Percentiles rank a stretch among this genome's conserved stretches.
Evolutionary conservation across 495 filamentous ascomycete species (phyloP).

Genomic region (Podospora conica): DNA sequence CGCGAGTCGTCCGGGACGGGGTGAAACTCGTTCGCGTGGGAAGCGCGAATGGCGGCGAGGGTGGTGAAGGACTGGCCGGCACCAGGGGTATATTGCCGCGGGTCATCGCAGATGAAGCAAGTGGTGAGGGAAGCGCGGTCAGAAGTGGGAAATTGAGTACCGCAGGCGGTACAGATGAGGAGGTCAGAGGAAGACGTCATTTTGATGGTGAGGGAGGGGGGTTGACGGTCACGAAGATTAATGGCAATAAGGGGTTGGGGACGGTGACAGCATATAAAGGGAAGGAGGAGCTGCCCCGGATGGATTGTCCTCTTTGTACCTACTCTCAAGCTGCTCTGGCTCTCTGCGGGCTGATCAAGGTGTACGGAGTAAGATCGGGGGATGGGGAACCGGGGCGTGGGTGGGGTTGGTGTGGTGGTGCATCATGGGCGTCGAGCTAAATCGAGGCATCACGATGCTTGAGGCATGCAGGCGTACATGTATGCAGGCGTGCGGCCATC

Average conservation of each 20-base stretch:
- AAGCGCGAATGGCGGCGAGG: constrained; percentile 31
- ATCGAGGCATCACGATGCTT: not conserved
- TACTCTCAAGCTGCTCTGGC: not conserved
- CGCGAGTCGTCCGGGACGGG: constrained; percentile 28
- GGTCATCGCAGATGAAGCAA: constrained; percentile 73
- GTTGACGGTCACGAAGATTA: not conserved
- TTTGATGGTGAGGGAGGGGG: not conserved
- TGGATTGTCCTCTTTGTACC: not conserved
- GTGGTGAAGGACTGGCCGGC: constrained; percentile 57
- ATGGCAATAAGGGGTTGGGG: not conserved
- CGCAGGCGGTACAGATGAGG: constrained; percentile 59
- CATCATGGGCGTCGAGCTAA: not conserved
- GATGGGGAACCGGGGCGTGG: not conserved
- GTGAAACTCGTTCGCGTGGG: constrained; percentile 40
- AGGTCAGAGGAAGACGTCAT: not conserved
- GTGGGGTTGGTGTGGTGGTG: not conserved
- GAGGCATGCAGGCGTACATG: too few species aligned
- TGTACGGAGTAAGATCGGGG: not conserved
- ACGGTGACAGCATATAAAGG: not conserved
- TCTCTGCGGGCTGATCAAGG: too few species aligned
- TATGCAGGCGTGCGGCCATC: too few species aligned
- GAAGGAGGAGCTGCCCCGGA: too few species aligned
- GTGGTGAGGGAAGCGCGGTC: constrained; percentile 37
- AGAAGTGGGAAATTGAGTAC: constrained; percentile 57
- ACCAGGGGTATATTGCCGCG: constrained; percentile 62